Evolutionary conservation across 495 filamentous ascomycete species (phyloP), one percentile per base, ranked within the genome.

Genomic region (Hypoxylon crocopeplum): DNA sequence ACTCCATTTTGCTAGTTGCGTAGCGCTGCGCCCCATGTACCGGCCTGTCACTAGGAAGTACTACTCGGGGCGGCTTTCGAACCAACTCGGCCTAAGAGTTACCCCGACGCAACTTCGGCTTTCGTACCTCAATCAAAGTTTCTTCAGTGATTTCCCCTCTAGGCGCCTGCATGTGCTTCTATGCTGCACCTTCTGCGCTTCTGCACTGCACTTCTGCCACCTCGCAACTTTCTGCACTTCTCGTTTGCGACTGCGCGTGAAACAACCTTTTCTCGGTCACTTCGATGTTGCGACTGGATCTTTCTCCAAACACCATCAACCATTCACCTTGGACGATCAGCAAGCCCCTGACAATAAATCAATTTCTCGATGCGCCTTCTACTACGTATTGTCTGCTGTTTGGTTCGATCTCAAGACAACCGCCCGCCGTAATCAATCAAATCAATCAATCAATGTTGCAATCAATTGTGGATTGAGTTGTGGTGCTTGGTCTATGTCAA

Each of bases 1-100:
- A 66, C 50, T 66, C 62, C 62, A 66, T 66, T 49, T 56, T 66
- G 45, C 36, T 46, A 46, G 56, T 36, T 40, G 32, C 17, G 36
- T 36, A 38, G 25, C 40, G 34, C 36, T 34, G 45, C 17, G 34
- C 40, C 36, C 27, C 32, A 46, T 44, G 59, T 56, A 62, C 32
- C 12, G 3, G 3, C 25, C 50, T 45, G 48, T 57, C 19, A 21
- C 42, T 42, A 7, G 7, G 22, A 57, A 42, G 42, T 64, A 64
- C 42, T 20, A 16, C 24, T 47, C 37, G 33, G 46, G 24, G 24
- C 24, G 4, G 3, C 4, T 27, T 8, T 8, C 8, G 24, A 8
- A 3, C 24, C 24, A 8, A 4, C 24, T 8, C 25, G 19, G 40
- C 34, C 8, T 36, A 19, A 33, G 37, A 57, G 37, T 49, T 48